Evolutionary conservation across 176 grass and related monocot species (phyloP).

Genomic region (Bromus sterilis): DNA sequence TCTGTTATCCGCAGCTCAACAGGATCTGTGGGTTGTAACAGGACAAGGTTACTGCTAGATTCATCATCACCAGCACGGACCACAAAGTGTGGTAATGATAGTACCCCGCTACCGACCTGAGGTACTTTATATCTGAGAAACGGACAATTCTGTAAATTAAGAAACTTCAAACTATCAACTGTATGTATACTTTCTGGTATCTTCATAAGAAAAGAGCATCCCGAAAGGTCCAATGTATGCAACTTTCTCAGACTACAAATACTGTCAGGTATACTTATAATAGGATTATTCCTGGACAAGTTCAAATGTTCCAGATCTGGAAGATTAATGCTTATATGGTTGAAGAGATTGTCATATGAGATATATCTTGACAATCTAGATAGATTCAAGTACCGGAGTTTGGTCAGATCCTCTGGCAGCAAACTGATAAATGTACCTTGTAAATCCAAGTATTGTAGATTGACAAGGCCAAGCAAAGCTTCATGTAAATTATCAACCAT

Average conservation of each 20-base stretch:
- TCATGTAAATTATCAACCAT: neutral
- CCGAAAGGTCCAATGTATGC: neutral
- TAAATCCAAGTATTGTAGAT: neutral
- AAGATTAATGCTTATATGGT: neutral
- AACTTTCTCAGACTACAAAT: neutral
- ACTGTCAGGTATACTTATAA: neutral
- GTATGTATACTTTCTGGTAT: neutral
- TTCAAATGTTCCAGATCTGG: slow-evolving; percentile 5
- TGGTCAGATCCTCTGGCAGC: neutral
- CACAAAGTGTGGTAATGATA: neutral
- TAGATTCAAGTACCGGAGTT: neutral
- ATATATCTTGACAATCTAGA: too few species aligned
- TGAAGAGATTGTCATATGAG: neutral
- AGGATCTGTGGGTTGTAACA: neutral
- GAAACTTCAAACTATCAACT: neutral
- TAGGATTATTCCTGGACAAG: fast-evolving
- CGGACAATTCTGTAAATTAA: neutral
- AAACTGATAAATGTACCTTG: too few species aligned
- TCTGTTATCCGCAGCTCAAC: neutral
- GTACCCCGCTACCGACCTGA: neutral
- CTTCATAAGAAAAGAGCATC: neutral
- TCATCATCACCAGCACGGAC: neutral
- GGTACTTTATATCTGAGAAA: neutral
- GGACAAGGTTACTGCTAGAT: neutral
- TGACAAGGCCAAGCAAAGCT: neutral